phyloP scores from a whole-genome alignment of 208 protist genomes.

The Wallacemonas sp. region DNA sequence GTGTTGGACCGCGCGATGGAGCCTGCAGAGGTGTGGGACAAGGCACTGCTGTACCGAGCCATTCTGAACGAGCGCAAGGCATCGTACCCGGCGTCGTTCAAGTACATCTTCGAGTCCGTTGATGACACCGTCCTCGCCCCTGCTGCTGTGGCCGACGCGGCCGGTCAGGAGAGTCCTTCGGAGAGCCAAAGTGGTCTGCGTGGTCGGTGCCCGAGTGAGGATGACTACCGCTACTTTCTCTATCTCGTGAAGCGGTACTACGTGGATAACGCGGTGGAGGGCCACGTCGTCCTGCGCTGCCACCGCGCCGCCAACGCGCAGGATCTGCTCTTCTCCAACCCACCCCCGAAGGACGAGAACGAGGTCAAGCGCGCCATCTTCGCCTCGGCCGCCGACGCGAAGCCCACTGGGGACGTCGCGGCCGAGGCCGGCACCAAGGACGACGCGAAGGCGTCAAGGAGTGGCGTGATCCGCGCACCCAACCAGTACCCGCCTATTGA shows the following conservation, averaged over 20 bases:
- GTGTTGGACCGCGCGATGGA: conserved; percentile 69
- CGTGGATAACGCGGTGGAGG: conserved; percentile 84
- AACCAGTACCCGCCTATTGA: conserved; percentile 70
- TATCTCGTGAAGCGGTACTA: conserved; percentile 82
- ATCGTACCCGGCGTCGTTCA: conserved; percentile 67
- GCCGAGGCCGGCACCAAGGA: neutral
- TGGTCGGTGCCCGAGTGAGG: conserved; percentile 38
- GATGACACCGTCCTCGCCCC: conserved; percentile 45
- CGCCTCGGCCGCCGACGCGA: neutral
- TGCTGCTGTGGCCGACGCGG: neutral
- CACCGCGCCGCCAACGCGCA: conserved; percentile 58
- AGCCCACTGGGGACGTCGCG: neutral
- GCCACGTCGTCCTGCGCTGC: conserved; percentile 85
- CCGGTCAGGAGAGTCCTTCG: no score
- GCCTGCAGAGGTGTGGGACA: conserved; percentile 72
- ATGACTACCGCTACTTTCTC: conserved; percentile 74
- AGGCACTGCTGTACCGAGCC: conserved; percentile 81
- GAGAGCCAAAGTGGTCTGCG: no score
- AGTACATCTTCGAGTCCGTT: conserved; percentile 67
- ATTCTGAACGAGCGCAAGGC: conserved; percentile 65
- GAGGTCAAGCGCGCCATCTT: conserved; percentile 49
- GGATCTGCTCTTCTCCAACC: conserved; percentile 76
- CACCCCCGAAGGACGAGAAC: conserved; percentile 74
- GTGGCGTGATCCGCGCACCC: conserved; percentile 34
- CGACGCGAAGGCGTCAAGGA: neutral